These are phyloP conservation scores for Lentinula guzmanii DNA, from an alignment of 768 basidiomycete genomes.

Conservation along the genomic window DNA sequence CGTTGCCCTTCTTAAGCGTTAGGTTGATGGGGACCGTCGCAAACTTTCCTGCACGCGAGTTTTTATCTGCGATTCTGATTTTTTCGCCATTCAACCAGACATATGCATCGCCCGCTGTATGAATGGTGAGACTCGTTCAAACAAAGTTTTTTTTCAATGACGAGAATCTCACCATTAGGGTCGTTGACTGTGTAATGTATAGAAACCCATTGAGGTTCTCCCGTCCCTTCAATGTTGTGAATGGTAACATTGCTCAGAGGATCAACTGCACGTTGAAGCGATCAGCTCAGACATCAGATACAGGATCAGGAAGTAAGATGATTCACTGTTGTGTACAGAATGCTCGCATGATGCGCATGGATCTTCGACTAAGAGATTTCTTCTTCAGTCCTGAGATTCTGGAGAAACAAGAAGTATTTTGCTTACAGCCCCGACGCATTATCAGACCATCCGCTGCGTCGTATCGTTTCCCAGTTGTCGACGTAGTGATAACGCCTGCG, in stretches of 20 bases:
- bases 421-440: slow-evolving; percentile 2
- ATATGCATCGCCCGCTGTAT: slow-evolving; percentile 11
- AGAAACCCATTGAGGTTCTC: slow-evolving; percentile 25
- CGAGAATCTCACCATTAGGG: slow-evolving; percentile 10
- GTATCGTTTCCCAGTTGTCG: slow-evolving; percentile 1
- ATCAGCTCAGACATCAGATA: background rate
- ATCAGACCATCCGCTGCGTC: background rate
- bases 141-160: slow-evolving; percentile 15
- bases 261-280: background rate
- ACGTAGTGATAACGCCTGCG: background rate
- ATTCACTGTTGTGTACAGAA: background rate
- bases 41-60: slow-evolving; percentile 11
- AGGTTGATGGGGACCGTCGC: slow-evolving; percentile 10
- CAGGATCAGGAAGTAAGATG: background rate
- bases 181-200: slow-evolving; percentile 16
- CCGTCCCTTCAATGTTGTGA: slow-evolving; percentile 21
- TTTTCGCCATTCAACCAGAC: slow-evolving; percentile 12
- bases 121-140: slow-evolving; percentile 8
- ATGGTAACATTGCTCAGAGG: slow-evolving; percentile 19
- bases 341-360: background rate
- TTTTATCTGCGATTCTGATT: slow-evolving; percentile 10
- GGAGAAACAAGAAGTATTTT: background rate
- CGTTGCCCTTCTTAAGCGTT: slow-evolving; percentile 6
- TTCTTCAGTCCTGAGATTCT: background rate
- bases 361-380: background rate